These are phyloP conservation scores for Plasmodium relictum DNA, from an alignment of 169 alveolate genomes.

Conservation along the genomic window DNA sequence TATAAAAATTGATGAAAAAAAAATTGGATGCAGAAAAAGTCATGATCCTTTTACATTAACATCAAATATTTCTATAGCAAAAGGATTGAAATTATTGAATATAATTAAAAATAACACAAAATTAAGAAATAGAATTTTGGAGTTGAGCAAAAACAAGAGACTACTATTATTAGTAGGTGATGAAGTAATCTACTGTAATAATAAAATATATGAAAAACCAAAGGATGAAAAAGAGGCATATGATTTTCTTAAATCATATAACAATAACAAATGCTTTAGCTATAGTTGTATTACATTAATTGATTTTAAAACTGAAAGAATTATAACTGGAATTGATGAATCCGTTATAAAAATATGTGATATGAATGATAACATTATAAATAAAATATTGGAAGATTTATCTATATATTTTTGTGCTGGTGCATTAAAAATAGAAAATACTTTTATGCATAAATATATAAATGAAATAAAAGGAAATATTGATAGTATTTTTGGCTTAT, in stretches of 20 bases:
- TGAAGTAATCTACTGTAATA: slow-evolving; percentile 69
- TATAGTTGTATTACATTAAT: slow-evolving; percentile 58
- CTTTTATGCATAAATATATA: slow-evolving; percentile 36
- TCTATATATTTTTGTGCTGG: slow-evolving; percentile 71
- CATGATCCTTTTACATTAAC: slow-evolving; percentile 66
- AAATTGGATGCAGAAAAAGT: slow-evolving; percentile 61
- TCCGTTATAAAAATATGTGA: slow-evolving; percentile 25
- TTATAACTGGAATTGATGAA: slow-evolving; percentile 66
- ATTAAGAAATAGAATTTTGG: slow-evolving; percentile 12
- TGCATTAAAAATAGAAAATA: slow-evolving; percentile 69
- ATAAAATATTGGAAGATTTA: slow-evolving; percentile 27
- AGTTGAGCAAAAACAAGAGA: slow-evolving; percentile 34
- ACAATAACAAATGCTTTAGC: slow-evolving; percentile 38
- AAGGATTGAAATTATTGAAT: slow-evolving; percentile 43
- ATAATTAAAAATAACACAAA: slow-evolving; percentile 23
- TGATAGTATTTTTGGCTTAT: slow-evolving; percentile 72
- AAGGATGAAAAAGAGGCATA: slow-evolving; percentile 53
- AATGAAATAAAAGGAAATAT: slow-evolving; percentile 54
- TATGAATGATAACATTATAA: slow-evolving; percentile 36
- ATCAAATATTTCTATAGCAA: slow-evolving; percentile 57
- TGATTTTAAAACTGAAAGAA: slow-evolving; percentile 31
- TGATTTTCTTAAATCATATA: slow-evolving; percentile 62
- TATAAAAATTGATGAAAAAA: slow-evolving; percentile 56
- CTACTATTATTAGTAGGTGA: slow-evolving; percentile 55
- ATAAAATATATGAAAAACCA: slow-evolving; percentile 66